Conservation (phyloP, 2,329 filamentous ascomycete species). For the Verticillium longisporum region DNA sequence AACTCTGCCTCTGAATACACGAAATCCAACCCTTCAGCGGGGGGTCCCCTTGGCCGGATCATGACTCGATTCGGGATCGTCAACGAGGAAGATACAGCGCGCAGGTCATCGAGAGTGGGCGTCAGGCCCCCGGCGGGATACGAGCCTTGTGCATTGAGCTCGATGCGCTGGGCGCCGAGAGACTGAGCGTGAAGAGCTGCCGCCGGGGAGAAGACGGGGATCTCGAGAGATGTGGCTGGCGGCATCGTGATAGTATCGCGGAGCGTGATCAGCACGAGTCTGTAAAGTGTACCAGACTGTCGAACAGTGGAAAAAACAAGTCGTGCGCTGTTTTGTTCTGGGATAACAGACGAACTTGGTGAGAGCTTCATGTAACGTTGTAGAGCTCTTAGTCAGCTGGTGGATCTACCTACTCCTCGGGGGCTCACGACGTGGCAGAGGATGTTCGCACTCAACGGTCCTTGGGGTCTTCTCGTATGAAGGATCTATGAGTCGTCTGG, state of each 20-base stretch:
- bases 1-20: conserved; percentile 40
- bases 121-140: conserved; percentile 46
- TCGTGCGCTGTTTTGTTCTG: neutral
- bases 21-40: conserved; percentile 30
- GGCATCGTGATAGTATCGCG: neutral
- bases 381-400: neutral
- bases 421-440: neutral
- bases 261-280: neutral
- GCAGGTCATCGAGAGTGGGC: conserved; percentile 33
- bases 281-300: no score
- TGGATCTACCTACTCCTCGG: neutral
- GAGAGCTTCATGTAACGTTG: neutral
- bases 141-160: conserved; percentile 45
- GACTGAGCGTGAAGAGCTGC: conserved; percentile 30
- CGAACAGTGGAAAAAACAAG: neutral
- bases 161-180: conserved; percentile 42
- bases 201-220: conserved; percentile 44
- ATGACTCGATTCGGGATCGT: conserved; percentile 42
- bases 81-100: conserved; percentile 11
- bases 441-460: neutral
- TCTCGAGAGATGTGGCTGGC: conserved; percentile 32
- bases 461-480: no score
- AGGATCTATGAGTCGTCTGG: no score
- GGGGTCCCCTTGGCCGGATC: conserved; percentile 43
- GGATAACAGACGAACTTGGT: neutral